Base-by-base conservation (phyloP, 106 monocot genomes). In the Iris macrosiphon region DNA sequence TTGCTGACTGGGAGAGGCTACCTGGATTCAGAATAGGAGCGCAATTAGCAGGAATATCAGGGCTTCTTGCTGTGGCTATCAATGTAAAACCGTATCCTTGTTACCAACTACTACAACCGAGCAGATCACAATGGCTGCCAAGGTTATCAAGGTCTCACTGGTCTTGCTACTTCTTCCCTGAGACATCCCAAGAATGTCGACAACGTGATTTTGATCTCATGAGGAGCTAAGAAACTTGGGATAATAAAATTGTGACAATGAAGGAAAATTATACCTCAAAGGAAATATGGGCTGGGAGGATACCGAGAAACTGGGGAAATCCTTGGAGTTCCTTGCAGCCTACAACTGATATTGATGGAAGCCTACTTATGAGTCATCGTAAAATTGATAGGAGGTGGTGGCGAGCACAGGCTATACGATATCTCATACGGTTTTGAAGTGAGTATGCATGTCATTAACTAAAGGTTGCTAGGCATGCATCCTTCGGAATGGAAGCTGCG, bases 301-400 rank as follows among this genome's bases (percentile, higher is more conserved):
- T 73, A 63, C 92, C 92, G 11, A 74, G 82, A 86, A 86, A 68
- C 20, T 93, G 92, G 92, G 92, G 92, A 26, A 68, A 55, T 11
- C 87, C 92, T 69, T 87, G 92, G 92, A 70, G 33, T 32, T 69
- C 66, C 63, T 60, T 93, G 74, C 92, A 93, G 71, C 80, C 87
- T 2, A 93, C 87, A 57, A 93, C 87, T 7, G 79, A 87, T 38
- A 64, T 93, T 68, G 65, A 83, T 74, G 87, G 83, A 50, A 77
- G n/a, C 34, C 69, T 93, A 22, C 59, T 93, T 26, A 38, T 24
- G 27, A 52, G 69, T 62, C 92, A 93, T 40, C 75, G 83, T 37
- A 93, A 93, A 66, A 93, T 93, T 87, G 83, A 93, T 55, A 21
- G 76, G 48, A 83, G 87, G 27, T 93, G 92, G 92, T 93, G 92